These are phyloP conservation scores for Sequoia sempervirens DNA, from an alignment of 75 land plant species.

Conservation along the genomic window DNA sequence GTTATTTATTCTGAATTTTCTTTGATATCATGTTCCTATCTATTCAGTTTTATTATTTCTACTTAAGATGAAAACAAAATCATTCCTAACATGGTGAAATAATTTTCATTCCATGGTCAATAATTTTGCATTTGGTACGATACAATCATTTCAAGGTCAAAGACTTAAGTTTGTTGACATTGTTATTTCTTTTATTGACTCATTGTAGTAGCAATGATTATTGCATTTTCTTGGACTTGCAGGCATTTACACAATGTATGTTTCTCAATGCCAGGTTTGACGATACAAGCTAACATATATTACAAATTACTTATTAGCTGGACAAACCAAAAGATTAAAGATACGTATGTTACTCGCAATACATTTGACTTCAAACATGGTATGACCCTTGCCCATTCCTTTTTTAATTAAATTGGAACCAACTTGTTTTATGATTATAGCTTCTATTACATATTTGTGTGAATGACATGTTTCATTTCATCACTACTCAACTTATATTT, in stretches of 20 bases:
- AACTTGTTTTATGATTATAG: not conserved
- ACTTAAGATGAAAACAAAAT: not conserved
- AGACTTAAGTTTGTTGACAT: not conserved
- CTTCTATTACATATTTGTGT: not conserved
- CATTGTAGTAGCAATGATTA: not conserved
- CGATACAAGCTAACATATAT: conserved; percentile 91
- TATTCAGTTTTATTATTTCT: not conserved
- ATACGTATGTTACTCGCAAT: conserved; percentile 62
- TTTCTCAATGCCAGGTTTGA: conserved; percentile 65
- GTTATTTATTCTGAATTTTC: not conserved
- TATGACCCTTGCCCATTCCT: conserved; percentile 13
- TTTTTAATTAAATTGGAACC: not conserved
- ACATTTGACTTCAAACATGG: conserved; percentile 98
- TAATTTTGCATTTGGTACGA: not conserved
- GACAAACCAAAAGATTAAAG: conserved; percentile 96
- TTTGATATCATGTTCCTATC: not conserved
- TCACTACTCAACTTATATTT: not conserved
- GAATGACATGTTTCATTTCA: not conserved
- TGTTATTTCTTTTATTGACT: not conserved
- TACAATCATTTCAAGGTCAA: not conserved
- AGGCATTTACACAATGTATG: not conserved
- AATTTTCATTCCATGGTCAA: not conserved
- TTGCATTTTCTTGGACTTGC: not conserved
- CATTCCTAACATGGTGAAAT: not conserved
- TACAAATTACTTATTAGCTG: conserved; percentile 93